Evolutionary conservation across 116 monocot genomes (phyloP).

Genomic region (Dioscorea cayenensis): DNA sequence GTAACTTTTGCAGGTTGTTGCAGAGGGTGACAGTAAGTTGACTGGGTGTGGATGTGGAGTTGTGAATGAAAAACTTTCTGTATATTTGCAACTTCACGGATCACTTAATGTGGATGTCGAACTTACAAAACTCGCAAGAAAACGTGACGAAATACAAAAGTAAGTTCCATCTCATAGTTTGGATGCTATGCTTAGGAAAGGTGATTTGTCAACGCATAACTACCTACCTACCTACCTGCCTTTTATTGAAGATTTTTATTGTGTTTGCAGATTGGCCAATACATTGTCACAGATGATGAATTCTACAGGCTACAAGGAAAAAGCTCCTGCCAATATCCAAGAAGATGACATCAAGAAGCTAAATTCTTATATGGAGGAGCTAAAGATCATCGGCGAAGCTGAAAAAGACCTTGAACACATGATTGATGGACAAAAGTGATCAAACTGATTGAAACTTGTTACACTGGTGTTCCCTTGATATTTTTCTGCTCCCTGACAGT

Average conservation of each 20-base stretch:
- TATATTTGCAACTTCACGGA: conserved; percentile 77
- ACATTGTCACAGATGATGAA: conserved; percentile 37
- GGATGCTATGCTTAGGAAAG: too few species aligned
- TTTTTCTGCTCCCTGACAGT: neutral
- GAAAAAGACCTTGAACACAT: conserved; percentile 38
- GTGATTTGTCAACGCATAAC: too few species aligned
- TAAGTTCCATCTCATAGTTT: conserved; percentile 17
- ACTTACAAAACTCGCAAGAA: conserved; percentile 67
- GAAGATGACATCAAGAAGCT: conserved; percentile 62
- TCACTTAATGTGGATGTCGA: conserved; percentile 66
- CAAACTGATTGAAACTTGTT: too few species aligned
- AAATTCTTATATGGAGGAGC: conserved; percentile 45
- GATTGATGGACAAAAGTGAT: conserved; percentile 3
- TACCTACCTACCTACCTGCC: neutral
- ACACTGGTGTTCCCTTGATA: too few species aligned
- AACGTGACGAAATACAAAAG: conserved; percentile 73
- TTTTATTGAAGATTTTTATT: neutral
- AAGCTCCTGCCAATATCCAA: conserved; percentile 54
- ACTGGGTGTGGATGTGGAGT: conserved; percentile 70
- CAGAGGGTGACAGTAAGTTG: conserved; percentile 42
- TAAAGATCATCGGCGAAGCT: conserved; percentile 53
- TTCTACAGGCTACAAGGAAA: conserved; percentile 64
- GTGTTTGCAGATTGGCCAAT: conserved; percentile 31
- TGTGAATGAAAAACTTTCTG: conserved; percentile 85
- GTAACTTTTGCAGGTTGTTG: conserved; percentile 37